Base-by-base conservation (phyloP, 2,329 filamentous ascomycete genomes). In the Exophiala mesophila region DNA sequence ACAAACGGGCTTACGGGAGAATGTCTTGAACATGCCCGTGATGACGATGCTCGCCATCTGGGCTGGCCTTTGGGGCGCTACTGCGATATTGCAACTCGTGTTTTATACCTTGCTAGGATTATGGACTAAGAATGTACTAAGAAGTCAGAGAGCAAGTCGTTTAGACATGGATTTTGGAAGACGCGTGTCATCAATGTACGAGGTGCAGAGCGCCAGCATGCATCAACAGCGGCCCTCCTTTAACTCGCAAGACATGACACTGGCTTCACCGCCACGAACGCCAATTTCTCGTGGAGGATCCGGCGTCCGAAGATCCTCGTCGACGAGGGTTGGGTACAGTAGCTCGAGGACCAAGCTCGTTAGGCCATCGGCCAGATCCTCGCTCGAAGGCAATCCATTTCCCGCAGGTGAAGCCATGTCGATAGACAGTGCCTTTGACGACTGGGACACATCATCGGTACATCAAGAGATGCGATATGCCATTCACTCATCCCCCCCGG, bases 401-500 rank as follows among this genome's bases (percentile, higher is more conserved):
- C 50, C 53, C 8, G 45, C 41, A 4, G 50, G 41, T 28, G 54
- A 57, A 35, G 41, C 48, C 4, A 44, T 41, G 31, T 45, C 45
- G 8, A 46, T 48, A 29, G 47, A 56, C 29, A 50, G 44, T 39
- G 49, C 48, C n/a, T 53, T 55, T 28, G 51, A 55, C 37, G 30
- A 39, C 16, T 53, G 54, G 48, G 55, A 57, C 36, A 56, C 55
- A 4, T 57, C 55, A 1, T 42, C 46, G 20, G 48, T 56, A 10
- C 47, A 53, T 36, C 44, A 41, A 5, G 55, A 56, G 29, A 50
- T 55, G 48, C 49, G 55, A 5, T 44, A 41, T n/a, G 50, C 41
- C 16, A 45, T 57, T 26, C 37, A 45, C 20, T 54, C 55, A 5
- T 55, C 55, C 4, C 55, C 55, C 6, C 48, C 50, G 4, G 34